phyloP scores from a whole-genome alignment of 176 grass and related monocot genomes.

The Oryza australiensis region DNA sequence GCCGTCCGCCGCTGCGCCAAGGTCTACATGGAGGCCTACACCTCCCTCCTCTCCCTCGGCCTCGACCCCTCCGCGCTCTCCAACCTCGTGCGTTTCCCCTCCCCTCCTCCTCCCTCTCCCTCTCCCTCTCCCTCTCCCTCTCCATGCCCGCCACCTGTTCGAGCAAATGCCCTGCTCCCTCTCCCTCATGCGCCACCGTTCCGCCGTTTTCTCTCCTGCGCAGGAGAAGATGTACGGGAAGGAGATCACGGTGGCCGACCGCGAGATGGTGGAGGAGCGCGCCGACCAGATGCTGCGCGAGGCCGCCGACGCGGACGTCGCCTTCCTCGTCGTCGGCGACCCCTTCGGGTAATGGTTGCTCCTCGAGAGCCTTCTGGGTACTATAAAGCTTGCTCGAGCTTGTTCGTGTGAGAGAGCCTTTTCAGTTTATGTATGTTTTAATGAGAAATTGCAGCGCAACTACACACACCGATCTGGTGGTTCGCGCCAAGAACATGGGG shows the following conservation, averaged over 20 bases:
- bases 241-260: conserved; percentile 74
- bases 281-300: conserved; percentile 66
- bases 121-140: not conserved
- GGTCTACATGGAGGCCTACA: conserved; percentile 94
- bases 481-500: conserved; percentile 81
- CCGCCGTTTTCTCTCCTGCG: not conserved
- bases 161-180: not conserved
- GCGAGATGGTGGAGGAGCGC: conserved; percentile 93
- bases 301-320: conserved; percentile 50
- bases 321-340: conserved; percentile 93
- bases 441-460: conserved; percentile 63
- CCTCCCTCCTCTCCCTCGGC: conserved; percentile 86
- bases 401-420: not conserved
- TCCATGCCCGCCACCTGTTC: conserved; percentile 24
- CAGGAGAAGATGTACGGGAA: conserved; percentile 91
- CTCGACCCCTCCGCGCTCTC: conserved; percentile 70
- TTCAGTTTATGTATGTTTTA: not conserved
- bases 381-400: not conserved
- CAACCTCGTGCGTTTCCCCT: conserved; percentile 47
- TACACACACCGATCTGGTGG: conserved; percentile 89
- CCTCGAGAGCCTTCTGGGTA: not conserved
- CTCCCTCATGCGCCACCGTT: conserved; percentile 5
- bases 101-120: not conserved
- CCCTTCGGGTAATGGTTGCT: conserved; percentile 71
- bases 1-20: conserved; percentile 66